Evolutionary conservation across 2,329 filamentous ascomycete species (phyloP).

Genomic region (Colletotrichum sp.): DNA sequence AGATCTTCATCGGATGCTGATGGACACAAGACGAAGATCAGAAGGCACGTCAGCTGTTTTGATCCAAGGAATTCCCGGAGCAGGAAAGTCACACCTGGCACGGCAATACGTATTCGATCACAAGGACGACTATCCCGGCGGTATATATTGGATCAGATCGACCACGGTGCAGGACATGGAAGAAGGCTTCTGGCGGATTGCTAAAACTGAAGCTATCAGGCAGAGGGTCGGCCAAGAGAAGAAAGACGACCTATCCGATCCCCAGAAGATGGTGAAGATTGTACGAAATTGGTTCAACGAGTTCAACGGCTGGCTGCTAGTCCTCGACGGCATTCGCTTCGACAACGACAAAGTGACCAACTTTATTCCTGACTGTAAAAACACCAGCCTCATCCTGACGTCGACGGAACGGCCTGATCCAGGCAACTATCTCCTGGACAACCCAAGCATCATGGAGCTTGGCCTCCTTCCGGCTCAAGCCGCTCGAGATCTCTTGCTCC

Average conservation of each 20-base stretch:
- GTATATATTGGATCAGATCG: slow-evolving; percentile 73
- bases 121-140: slow-evolving; percentile 64
- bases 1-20: slow-evolving; percentile 63
- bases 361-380: slow-evolving; percentile 68
- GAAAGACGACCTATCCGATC: slow-evolving; percentile 38
- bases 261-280: slow-evolving; percentile 54
- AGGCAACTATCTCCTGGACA: slow-evolving; percentile 64
- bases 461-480: slow-evolving; percentile 59
- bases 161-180: slow-evolving; percentile 63
- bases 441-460: slow-evolving; percentile 60
- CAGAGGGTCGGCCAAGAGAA: slow-evolving; percentile 42
- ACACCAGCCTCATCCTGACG: slow-evolving; percentile 72
- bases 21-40: slow-evolving; percentile 57
- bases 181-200: slow-evolving; percentile 70
- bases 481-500: slow-evolving; percentile 64
- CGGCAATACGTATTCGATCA: slow-evolving; percentile 70
- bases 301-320: slow-evolving; percentile 68
- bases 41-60: slow-evolving; percentile 67
- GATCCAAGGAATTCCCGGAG: slow-evolving; percentile 68
- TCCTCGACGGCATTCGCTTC: slow-evolving; percentile 71
- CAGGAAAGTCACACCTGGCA: slow-evolving; percentile 72
- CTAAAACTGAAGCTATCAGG: slow-evolving; percentile 57
- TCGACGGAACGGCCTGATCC: slow-evolving; percentile 64
- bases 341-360: slow-evolving; percentile 59
- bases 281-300: slow-evolving; percentile 67